Evolutionary conservation across 2,329 filamentous ascomycete species (phyloP).

Genomic region (Colletotrichum salicis): DNA sequence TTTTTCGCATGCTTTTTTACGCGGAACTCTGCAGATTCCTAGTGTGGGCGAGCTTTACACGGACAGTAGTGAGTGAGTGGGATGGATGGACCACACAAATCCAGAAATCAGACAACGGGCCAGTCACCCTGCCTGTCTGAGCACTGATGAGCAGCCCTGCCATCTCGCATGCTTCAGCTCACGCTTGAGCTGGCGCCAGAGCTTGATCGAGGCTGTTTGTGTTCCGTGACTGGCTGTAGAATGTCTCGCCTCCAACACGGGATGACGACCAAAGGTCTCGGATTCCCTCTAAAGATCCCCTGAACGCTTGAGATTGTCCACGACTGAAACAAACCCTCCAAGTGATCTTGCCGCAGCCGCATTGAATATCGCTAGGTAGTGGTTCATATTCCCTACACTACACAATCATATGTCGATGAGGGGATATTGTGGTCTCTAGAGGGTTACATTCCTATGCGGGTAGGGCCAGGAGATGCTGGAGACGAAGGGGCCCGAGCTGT

Average conservation of each 20-base stretch:
- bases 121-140: neutral
- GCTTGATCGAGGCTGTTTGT: neutral
- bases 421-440: neutral
- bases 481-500: neutral
- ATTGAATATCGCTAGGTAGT: neutral
- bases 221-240: neutral
- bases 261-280: slow-evolving; percentile 21
- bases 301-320: neutral
- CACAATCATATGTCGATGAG: neutral
- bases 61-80: neutral
- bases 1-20: slow-evolving; percentile 12
- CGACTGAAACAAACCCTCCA: neutral
- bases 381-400: neutral
- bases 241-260: slow-evolving; percentile 6
- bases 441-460: slow-evolving; percentile 1
- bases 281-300: neutral
- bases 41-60: neutral
- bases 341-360: neutral
- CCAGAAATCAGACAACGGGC: neutral
- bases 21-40: neutral
- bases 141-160: slow-evolving; percentile 4
- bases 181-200: neutral
- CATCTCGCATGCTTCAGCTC: neutral
- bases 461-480: slow-evolving; percentile 13
- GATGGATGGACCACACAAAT: neutral